These are phyloP conservation scores for Sporothrix humicola DNA, from an alignment of 2,329 filamentous ascomycete genomes.

Conservation along the genomic window DNA sequence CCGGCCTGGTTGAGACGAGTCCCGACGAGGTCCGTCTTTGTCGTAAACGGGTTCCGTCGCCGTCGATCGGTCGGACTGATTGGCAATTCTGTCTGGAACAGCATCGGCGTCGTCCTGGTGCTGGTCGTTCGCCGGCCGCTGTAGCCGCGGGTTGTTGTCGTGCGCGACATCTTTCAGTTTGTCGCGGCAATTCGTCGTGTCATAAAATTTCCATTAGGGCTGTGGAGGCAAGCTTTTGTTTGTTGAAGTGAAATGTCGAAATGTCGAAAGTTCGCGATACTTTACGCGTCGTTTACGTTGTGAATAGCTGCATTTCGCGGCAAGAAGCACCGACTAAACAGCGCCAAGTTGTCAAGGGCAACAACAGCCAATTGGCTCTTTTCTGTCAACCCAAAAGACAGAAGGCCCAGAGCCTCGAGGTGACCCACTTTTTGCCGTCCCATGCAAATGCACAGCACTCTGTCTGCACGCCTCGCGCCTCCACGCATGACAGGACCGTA, in stretches of 20 bases:
- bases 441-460: neutral
- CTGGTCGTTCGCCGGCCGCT: slow-evolving; percentile 50
- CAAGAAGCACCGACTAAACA: slow-evolving; percentile 14
- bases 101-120: slow-evolving; percentile 54
- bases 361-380: neutral
- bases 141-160: slow-evolving; percentile 54
- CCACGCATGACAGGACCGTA: slow-evolving; percentile 3
- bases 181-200: slow-evolving; percentile 35
- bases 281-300: neutral
- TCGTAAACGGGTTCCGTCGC: slow-evolving; percentile 34
- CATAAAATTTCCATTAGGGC: slow-evolving; percentile 31
- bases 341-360: slow-evolving; percentile 30
- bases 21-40: slow-evolving; percentile 28
- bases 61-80: slow-evolving; percentile 53
- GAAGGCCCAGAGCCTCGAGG: neutral
- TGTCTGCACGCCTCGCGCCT: neutral
- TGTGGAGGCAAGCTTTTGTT: neutral
- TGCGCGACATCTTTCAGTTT: slow-evolving; percentile 51
- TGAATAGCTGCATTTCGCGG: slow-evolving; percentile 19
- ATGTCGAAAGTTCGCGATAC: too few relatives aligned
- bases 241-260: too few relatives aligned
- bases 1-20: too few relatives aligned
- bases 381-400: too few relatives aligned
- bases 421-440: slow-evolving; percentile 16
- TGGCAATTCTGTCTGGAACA: slow-evolving; percentile 59